Conservation (phyloP, 2,329 filamentous ascomycete species). For the Hortaea sp. region DNA sequence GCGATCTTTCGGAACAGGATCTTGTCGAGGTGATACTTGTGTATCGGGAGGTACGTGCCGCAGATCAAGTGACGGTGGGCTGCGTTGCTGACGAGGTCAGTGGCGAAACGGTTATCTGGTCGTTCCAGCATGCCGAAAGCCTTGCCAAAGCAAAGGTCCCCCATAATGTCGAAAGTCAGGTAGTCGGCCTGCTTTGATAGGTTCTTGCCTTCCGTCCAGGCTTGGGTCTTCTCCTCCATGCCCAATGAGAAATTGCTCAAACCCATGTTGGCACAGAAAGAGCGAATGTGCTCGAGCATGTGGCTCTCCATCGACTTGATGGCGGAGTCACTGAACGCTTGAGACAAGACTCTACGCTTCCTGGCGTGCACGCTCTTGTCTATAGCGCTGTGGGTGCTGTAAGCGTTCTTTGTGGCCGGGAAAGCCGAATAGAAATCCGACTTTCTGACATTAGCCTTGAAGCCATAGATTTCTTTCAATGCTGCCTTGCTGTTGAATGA, state of each 20-base stretch:
- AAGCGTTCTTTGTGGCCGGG: slow-evolving; percentile 30
- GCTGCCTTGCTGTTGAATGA: slow-evolving; percentile 66
- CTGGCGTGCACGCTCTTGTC: slow-evolving; percentile 37
- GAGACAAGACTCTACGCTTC: slow-evolving; percentile 36
- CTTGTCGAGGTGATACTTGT: slow-evolving; percentile 15
- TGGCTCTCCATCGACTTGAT: slow-evolving; percentile 38
- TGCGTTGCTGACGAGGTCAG: slow-evolving; percentile 33
- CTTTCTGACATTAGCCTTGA: slow-evolving; percentile 39
- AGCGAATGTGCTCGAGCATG: slow-evolving; percentile 33
- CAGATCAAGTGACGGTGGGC: slow-evolving; percentile 37
- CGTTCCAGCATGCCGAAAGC: slow-evolving; percentile 17
- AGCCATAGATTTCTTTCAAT: slow-evolving; percentile 44
- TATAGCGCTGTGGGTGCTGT: slow-evolving; percentile 36
- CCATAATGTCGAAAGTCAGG: slow-evolving; percentile 37
- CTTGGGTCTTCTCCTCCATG: slow-evolving; percentile 9
- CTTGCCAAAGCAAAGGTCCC: slow-evolving; percentile 27
- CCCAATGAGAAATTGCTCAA: neutral
- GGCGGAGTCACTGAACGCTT: slow-evolving; percentile 37
- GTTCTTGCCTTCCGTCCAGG: slow-evolving; percentile 34
- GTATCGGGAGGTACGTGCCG: slow-evolving; percentile 18
- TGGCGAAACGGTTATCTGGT: slow-evolving; percentile 28
- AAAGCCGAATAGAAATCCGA: slow-evolving; percentile 40
- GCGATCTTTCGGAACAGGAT: slow-evolving; percentile 14
- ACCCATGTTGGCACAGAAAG: slow-evolving; percentile 16
- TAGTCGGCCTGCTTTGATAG: slow-evolving; percentile 35